Evolutionary conservation across 2,329 filamentous ascomycete species (phyloP).

Genomic region (Exserohilum rostratum): DNA sequence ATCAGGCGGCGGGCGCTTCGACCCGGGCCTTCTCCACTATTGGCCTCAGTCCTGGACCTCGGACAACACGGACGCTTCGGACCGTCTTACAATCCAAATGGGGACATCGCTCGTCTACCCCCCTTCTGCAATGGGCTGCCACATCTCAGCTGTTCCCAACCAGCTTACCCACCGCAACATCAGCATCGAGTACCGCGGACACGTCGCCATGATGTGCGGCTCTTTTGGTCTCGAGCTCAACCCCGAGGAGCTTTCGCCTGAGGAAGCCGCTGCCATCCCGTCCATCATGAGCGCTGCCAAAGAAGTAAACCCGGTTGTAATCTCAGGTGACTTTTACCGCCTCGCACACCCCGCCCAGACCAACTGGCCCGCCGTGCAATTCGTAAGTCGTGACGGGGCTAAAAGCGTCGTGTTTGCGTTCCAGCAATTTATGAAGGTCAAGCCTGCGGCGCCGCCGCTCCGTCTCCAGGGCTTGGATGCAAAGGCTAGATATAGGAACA

Average conservation of each 20-base stretch:
- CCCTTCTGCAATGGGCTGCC: constrained; percentile 68
- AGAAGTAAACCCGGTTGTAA: constrained; percentile 64
- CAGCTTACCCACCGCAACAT: constrained; percentile 61
- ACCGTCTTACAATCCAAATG: constrained; percentile 67
- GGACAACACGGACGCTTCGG: constrained; percentile 67
- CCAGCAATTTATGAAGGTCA: constrained; percentile 60
- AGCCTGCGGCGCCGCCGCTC: constrained; percentile 61
- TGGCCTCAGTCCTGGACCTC: constrained; percentile 71
- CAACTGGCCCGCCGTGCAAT: constrained; percentile 68
- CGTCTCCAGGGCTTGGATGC: constrained; percentile 64
- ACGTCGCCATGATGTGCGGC: constrained; percentile 72
- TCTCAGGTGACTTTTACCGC: constrained; percentile 65
- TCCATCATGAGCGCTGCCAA: constrained; percentile 61
- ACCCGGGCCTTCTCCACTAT: constrained; percentile 67
- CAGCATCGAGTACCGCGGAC: constrained; percentile 65
- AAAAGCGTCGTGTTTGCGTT: constrained; percentile 65
- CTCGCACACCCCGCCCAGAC: constrained; percentile 63
- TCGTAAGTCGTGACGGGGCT: constrained; percentile 59
- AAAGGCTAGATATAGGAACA: constrained; percentile 57
- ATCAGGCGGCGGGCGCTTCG: constrained; percentile 68
- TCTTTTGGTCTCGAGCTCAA: constrained; percentile 70
- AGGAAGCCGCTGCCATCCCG: constrained; percentile 62
- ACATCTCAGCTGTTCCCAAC: constrained; percentile 67
- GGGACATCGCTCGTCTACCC: constrained; percentile 69
- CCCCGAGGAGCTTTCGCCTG: constrained; percentile 57